phyloP scores from a whole-genome alignment of 1,139 yeast genomes.

The Barnettozyma hawaiiensis region DNA sequence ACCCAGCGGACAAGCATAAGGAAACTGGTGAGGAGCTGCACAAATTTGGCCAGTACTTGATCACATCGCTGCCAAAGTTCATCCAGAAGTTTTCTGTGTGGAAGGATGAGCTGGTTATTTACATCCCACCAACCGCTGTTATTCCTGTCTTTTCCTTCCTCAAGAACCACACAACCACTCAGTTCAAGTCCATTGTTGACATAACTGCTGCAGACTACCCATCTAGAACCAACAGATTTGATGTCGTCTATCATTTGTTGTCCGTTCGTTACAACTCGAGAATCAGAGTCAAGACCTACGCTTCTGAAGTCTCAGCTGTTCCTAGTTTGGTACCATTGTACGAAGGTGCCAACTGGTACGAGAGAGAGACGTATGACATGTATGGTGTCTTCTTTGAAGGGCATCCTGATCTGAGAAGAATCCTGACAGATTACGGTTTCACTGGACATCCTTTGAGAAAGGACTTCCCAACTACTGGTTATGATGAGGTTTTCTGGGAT shows the following conservation, averaged over 20 bases:
- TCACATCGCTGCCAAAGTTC: conserved; percentile 75
- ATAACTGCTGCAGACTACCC: conserved; percentile 88
- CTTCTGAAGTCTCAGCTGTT: conserved; percentile 76
- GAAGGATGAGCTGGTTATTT: conserved; percentile 82
- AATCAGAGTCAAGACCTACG: conserved; percentile 84
- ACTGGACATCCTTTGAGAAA: conserved; percentile 91
- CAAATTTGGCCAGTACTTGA: conserved; percentile 75
- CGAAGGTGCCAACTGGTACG: conserved; percentile 87
- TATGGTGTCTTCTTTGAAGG: conserved; percentile 83
- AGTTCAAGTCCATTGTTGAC: conserved; percentile 74
- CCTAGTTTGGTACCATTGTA: conserved; percentile 68
- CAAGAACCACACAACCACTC: conserved; percentile 75
- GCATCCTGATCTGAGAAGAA: conserved; percentile 86
- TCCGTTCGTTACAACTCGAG: conserved; percentile 83
- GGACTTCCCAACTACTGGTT: conserved; percentile 91
- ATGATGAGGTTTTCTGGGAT: conserved; percentile 84
- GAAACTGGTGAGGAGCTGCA: conserved; percentile 71
- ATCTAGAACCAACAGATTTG: conserved; percentile 76
- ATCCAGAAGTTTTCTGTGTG: conserved; percentile 83
- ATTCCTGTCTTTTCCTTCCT: conserved; percentile 66
- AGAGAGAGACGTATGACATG: conserved; percentile 83
- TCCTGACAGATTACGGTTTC: conserved; percentile 88
- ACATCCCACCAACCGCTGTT: conserved; percentile 71
- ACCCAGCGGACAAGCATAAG: conserved; percentile 73
- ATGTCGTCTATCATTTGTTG: conserved; percentile 77